Base-by-base conservation (phyloP, 306 rosid genomes). In the Acacia crassicarpa region DNA sequence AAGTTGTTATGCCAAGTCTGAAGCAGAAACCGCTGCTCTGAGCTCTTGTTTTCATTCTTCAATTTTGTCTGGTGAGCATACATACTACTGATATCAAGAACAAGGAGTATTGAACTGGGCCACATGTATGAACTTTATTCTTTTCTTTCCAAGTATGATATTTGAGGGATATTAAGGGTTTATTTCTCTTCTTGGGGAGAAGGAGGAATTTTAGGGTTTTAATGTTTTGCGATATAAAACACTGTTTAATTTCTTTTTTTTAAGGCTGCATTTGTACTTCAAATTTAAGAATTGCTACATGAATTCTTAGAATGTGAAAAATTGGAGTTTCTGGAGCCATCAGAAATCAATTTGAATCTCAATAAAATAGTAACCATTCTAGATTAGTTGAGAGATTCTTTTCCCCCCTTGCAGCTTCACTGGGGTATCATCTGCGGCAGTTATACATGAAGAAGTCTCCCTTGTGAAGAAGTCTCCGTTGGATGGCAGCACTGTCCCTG, bases 401-500 rank as follows among this genome's bases (percentile, higher is more conserved):
- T 74, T 66, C 74, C 72, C 17, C 71, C 62, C 75, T 76, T 84
- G 80, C 91, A 95, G 97, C 85, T 89, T 80, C 81, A 20, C 75
- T 22, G 81, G 84, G 82, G 88, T 78, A 81, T 80, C 82, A 44
- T 87, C 88, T 59, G 56, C 69, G 81, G 51, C 76, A 79, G 62
- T 62, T 75, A 67, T 80, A 16, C 83, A 81, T 49, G 92, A 87
- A 76, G 94, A 91, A 77, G 63, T 76, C 49, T 85, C 91, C 84
- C 32, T 83, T 81, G 90, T 87, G 81, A 86, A 81, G 72, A 97
- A 89, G 86, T 89, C 90, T 73, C 91, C 94, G 17, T 83, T 63
- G 43, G 82, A 88, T 61, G 82, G 82, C 38, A 61, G 69, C 32
- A 44, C 67, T 48, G 73, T 77, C 67, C 70, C 84, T 70, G 81